Evolutionary conservation across 495 filamentous ascomycete genomes (phyloP), one percentile per base, ranked within the genome.

Genomic region (Neurospora pannonica): DNA sequence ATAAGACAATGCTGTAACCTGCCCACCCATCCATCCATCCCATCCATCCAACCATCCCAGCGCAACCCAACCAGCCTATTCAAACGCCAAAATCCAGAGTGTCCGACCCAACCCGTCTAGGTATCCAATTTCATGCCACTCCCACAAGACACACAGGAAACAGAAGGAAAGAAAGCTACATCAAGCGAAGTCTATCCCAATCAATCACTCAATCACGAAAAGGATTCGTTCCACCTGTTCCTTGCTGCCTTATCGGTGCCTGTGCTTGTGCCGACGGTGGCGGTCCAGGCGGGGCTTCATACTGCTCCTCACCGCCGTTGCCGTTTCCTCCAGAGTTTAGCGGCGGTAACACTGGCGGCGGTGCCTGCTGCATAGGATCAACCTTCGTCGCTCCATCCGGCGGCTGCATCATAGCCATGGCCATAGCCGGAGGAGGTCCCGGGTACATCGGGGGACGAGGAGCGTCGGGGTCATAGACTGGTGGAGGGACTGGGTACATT

Each of bases 401-500:
- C 11, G 85, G 83, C n/a, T 48, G 43, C 24, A 28, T 24, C 48
- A 31, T 60, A 9, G 21, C 48, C 48, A 31, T 60, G 24, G n/a
- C 21, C 46, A 54, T 54, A 21, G 82, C 79, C 13, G 88, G 87
- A 39, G 85, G 82, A 13, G 86, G 85, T 6, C 85, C 85, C 43
- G 86, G 83, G 74, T 92, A 92, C 70, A 80, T 80, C 5, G 89
- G 87, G 28, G 89, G 89, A 1, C 86, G 82, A 5, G 83, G 75
- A 28, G 82, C 79, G 72, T 85, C 82, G 1, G 85, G 84, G 70
- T 87, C 85, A 75, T 87, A 86, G 7, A 86, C 82, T 31, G 84
- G 83, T 75, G 87, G 86, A 69, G 89, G 90, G 77, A 90, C 84
- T n/a, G 83, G 72, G 39, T 91, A 80, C 88, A 91, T 90, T 72